Evolutionary conservation across 228 moss, liverwort and hornwort genomes (phyloP).

Genomic region (Sphagnum fallax): DNA sequence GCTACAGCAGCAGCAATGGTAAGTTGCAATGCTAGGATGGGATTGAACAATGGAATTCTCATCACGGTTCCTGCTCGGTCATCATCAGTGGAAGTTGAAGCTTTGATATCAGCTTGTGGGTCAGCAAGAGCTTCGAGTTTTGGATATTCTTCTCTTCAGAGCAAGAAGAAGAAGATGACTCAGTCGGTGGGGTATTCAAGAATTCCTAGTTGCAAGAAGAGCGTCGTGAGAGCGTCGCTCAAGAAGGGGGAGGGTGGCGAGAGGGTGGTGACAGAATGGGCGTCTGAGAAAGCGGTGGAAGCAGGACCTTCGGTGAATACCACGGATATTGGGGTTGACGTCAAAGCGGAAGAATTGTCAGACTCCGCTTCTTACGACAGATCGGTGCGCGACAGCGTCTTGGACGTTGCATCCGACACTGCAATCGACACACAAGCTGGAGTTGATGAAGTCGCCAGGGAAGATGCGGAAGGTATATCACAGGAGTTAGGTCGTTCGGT

Average conservation of each 20-base stretch:
- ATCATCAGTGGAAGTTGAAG: no score
- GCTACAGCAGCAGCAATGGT: no score
- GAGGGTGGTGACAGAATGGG: constrained; percentile 23
- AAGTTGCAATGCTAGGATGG: no score
- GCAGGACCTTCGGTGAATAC: constrained; percentile 19
- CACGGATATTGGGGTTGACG: constrained; percentile 18
- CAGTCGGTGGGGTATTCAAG: no score
- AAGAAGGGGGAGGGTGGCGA: constrained; percentile 20
- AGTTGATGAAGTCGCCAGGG: constrained; percentile 24
- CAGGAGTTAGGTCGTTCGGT: constrained; percentile 19
- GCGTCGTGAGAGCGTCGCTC: no score
- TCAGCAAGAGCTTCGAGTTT: no score
- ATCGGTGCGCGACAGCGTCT: constrained; percentile 22
- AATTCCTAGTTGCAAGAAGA: no score
- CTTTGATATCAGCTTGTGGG: no score
- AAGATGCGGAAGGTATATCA: constrained; percentile 31
- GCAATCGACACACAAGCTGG: constrained; percentile 24
- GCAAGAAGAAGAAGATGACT: no score
- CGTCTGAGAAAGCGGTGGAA: constrained; percentile 53
- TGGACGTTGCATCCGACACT: constrained; percentile 42
- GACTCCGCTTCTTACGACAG: constrained; percentile 27
- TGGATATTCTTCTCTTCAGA: no score
- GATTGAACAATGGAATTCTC: no score
- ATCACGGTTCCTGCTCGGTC: no score
- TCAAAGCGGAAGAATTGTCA: constrained; percentile 32